These are phyloP conservation scores for Plasmodium coatneyi DNA, from an alignment of 169 alveolate genomes.

Conservation along the genomic window DNA sequence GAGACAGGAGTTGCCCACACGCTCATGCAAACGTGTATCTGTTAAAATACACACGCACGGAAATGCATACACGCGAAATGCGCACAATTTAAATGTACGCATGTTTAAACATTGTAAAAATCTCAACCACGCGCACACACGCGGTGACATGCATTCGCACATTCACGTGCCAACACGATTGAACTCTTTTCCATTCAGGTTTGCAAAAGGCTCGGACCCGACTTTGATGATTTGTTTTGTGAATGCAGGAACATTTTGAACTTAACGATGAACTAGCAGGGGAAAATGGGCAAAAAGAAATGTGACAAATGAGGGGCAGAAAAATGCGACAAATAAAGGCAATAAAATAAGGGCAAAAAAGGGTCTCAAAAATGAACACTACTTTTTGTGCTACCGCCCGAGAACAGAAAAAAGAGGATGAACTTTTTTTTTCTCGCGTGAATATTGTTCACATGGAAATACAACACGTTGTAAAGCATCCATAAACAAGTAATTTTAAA, in stretches of 20 bases:
- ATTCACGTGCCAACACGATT: not conserved
- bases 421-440: not conserved
- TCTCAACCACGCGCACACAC: not conserved
- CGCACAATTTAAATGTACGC: not conserved
- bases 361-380: not conserved
- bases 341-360: not conserved
- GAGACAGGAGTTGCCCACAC: not conserved
- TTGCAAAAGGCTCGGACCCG: constrained; percentile 58
- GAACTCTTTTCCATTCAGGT: constrained; percentile 26
- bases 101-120: not conserved
- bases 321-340: not conserved
- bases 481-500: not conserved
- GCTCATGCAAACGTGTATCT: not conserved
- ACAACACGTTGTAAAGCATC: not conserved
- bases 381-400: not conserved
- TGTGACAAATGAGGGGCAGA: not conserved
- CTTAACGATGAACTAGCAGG: constrained; percentile 24
- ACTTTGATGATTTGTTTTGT: constrained; percentile 38
- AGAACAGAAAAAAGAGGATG: not conserved
- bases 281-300: not conserved
- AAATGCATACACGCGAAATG: not conserved
- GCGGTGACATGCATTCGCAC: not conserved
- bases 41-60: not conserved
- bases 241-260: constrained; percentile 60
- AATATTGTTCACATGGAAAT: not conserved